These are phyloP conservation scores for Gryganskiella cystojenkinii DNA, from an alignment of 192 early-diverging fungal species.

Conservation along the genomic window DNA sequence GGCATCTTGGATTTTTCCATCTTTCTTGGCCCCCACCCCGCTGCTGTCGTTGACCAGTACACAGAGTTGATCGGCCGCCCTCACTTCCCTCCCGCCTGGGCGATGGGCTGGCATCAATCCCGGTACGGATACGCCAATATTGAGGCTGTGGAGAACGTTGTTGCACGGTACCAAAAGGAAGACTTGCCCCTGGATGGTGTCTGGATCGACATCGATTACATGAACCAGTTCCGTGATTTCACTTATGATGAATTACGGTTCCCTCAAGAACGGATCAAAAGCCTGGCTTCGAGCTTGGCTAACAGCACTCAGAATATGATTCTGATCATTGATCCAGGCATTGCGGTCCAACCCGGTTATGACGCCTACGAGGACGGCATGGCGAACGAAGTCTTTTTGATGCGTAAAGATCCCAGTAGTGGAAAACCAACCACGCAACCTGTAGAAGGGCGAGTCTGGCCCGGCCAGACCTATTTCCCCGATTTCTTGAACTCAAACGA, in stretches of 20 bases:
- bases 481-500: slow-evolving; percentile 70
- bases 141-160: slow-evolving; percentile 64
- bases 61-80: slow-evolving; percentile 74
- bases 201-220: slow-evolving; percentile 82
- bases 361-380: slow-evolving; percentile 62
- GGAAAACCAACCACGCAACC: slow-evolving; percentile 39
- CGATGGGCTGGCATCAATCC: slow-evolving; percentile 73
- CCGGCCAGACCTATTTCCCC: slow-evolving; percentile 72
- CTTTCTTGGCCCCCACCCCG: slow-evolving; percentile 65
- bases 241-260: slow-evolving; percentile 67
- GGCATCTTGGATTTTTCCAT: slow-evolving; percentile 74
- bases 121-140: slow-evolving; percentile 71
- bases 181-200: slow-evolving; percentile 70
- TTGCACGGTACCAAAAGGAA: slow-evolving; percentile 62
- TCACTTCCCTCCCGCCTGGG: slow-evolving; percentile 68
- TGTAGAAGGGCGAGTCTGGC: slow-evolving; percentile 70
- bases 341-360: slow-evolving; percentile 61
- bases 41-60: slow-evolving; percentile 62
- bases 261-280: slow-evolving; percentile 59
- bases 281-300: slow-evolving; percentile 65
- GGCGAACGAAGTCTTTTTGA: slow-evolving; percentile 61
- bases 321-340: slow-evolving; percentile 75
- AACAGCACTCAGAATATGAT: slow-evolving; percentile 63
- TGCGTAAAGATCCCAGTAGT: slow-evolving; percentile 42
- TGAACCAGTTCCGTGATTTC: slow-evolving; percentile 71